phyloP scores from a whole-genome alignment of 2,329 filamentous ascomycete genomes.

The Cylindrodendrum hubeiense region DNA sequence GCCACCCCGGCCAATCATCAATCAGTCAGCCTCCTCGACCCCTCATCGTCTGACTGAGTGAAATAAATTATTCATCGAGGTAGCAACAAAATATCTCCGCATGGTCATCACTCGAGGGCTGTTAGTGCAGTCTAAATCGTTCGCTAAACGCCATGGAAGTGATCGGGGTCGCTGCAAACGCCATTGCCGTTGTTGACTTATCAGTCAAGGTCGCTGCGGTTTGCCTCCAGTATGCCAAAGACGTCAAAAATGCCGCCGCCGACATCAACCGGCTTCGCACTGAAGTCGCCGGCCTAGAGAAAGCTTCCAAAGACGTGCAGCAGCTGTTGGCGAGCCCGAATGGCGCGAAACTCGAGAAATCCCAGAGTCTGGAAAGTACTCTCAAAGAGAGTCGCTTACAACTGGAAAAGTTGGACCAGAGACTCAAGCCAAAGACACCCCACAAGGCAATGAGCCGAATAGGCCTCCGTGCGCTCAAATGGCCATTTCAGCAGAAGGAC shows the following conservation, averaged over 20 bases:
- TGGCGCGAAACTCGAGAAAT: too few species aligned
- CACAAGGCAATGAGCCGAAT: background rate
- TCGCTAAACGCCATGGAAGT: too few species aligned
- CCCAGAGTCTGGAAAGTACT: too few species aligned
- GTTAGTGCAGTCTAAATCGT: too few species aligned
- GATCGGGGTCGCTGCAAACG: background rate
- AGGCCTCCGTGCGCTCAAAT: background rate
- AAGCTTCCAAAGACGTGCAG: background rate
- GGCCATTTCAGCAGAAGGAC: background rate
- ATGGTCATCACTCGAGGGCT: too few species aligned
- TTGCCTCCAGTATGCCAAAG: conserved; percentile 1
- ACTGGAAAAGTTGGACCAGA: background rate
- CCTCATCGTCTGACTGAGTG: too few species aligned
- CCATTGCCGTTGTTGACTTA: background rate
- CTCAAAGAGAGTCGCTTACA: background rate
- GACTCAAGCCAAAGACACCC: background rate
- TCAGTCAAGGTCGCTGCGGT: background rate
- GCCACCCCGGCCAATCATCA: too few species aligned
- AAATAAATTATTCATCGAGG: too few species aligned
- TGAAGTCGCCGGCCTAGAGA: background rate
- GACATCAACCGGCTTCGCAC: background rate
- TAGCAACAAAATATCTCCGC: too few species aligned
- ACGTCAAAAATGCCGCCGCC: background rate
- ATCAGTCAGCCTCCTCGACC: too few species aligned
- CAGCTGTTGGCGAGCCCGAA: background rate